These are phyloP conservation scores for Alternaria rosae DNA, from an alignment of 2,329 filamentous ascomycete species.

Conservation along the genomic window DNA sequence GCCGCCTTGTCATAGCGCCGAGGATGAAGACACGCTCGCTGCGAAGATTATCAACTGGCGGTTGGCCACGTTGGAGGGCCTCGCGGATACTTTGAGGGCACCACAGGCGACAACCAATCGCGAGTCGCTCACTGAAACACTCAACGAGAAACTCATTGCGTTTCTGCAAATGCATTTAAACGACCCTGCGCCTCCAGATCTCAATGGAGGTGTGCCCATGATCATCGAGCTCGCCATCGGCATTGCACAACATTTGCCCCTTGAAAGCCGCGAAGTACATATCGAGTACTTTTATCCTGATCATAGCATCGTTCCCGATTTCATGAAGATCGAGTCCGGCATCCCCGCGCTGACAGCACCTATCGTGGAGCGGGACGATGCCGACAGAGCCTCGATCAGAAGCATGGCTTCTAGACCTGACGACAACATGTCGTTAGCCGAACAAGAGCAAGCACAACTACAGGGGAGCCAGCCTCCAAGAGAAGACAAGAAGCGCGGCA, in stretches of 20 bases:
- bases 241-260: slow-evolving; percentile 83
- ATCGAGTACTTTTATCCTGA: slow-evolving; percentile 87
- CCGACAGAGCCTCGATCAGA: slow-evolving; percentile 50
- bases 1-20: slow-evolving; percentile 75
- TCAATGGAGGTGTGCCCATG: slow-evolving; percentile 89
- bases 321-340: slow-evolving; percentile 83
- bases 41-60: slow-evolving; percentile 92
- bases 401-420: slow-evolving; percentile 45
- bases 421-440: slow-evolving; percentile 37
- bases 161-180: slow-evolving; percentile 76
- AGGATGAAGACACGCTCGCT: slow-evolving; percentile 88
- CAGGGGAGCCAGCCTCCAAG: slow-evolving; percentile 34
- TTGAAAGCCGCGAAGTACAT: slow-evolving; percentile 89
- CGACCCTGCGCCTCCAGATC: slow-evolving; percentile 77
- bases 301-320: slow-evolving; percentile 69
- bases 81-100: slow-evolving; percentile 73
- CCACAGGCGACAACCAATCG: slow-evolving; percentile 72
- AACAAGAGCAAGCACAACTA: slow-evolving; percentile 46
- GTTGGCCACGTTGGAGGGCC: slow-evolving; percentile 90
- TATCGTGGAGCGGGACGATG: slow-evolving; percentile 51
- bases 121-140: slow-evolving; percentile 59
- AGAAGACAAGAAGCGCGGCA: slow-evolving; percentile 49
- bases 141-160: slow-evolving; percentile 75
- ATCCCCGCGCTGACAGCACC: slow-evolving; percentile 57
- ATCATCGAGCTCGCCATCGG: slow-evolving; percentile 90